Percentiles rank a stretch among this genome's conserved stretches.
Evolutionary conservation across 2,329 filamentous ascomycete genomes (phyloP).

Genomic region (Pezicula rhizophila): DNA sequence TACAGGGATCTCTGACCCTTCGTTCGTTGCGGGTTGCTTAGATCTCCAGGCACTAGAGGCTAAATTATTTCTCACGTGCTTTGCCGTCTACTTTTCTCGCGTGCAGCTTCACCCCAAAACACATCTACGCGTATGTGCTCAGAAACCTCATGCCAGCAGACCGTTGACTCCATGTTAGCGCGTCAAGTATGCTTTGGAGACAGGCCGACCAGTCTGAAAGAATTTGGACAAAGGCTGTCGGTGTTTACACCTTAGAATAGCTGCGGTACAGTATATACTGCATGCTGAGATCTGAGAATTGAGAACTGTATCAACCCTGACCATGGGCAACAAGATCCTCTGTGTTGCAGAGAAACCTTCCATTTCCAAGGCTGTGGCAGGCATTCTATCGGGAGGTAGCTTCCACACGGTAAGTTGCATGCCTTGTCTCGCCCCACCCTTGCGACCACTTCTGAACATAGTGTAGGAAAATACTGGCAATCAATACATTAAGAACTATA

Average conservation of each 20-base stretch:
- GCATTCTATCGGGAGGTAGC: conserved; percentile 75
- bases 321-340: conserved; percentile 45
- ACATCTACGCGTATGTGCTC: not conserved
- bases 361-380: conserved; percentile 89
- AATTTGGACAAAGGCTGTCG: not conserved
- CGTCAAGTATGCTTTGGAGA: not conserved
- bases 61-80: no score
- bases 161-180: not conserved
- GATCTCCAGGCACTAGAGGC: no score
- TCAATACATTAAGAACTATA: conserved; percentile 88
- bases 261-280: not conserved
- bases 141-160: not conserved
- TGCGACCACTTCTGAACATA: conserved; percentile 2
- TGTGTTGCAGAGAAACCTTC: conserved; percentile 87
- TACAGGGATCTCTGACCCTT: not conserved
- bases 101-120: not conserved
- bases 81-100: not conserved
- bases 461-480: conserved; percentile 20
- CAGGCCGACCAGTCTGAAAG: not conserved
- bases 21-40: no score
- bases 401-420: conserved; percentile 56
- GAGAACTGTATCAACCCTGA: not conserved
- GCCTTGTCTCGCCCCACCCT: not conserved
- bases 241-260: not conserved
- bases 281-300: not conserved